Conservation (phyloP, 495 filamentous ascomycete genomes). For the Neurospora sp. region DNA sequence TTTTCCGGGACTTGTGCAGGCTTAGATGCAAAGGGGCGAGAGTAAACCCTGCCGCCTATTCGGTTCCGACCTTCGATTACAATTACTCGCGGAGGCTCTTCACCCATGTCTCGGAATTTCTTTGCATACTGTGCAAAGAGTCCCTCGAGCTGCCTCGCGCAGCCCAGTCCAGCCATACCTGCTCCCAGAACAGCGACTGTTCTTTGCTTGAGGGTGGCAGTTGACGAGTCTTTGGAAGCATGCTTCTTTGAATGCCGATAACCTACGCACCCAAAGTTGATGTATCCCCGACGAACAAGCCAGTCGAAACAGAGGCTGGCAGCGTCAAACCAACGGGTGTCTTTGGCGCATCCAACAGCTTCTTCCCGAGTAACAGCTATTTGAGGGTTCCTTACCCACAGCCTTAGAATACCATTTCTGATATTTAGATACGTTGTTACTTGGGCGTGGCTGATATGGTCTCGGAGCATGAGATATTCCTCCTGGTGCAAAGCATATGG, state of each 20-base stretch:
- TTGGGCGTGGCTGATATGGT: slow-evolving; percentile 76
- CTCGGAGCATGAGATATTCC: slow-evolving; percentile 69
- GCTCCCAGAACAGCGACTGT: slow-evolving; percentile 87
- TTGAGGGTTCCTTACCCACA: slow-evolving; percentile 87
- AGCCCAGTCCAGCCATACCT: slow-evolving; percentile 84
- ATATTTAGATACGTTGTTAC: slow-evolving; percentile 97
- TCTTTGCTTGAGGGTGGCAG: slow-evolving; percentile 36
- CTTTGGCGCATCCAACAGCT: slow-evolving; percentile 84
- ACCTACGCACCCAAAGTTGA: slow-evolving; percentile 92
- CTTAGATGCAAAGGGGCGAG: slow-evolving; percentile 56
- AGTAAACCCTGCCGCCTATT: slow-evolving; percentile 92
- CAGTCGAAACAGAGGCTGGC: slow-evolving; percentile 87
- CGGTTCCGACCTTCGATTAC: slow-evolving; percentile 80
- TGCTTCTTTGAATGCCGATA: slow-evolving; percentile 23
- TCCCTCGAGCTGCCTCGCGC: slow-evolving; percentile 82
- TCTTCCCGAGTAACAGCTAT: slow-evolving; percentile 80
- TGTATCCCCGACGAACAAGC: slow-evolving; percentile 83
- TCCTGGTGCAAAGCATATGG: slow-evolving; percentile 81
- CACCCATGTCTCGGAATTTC: slow-evolving; percentile 47
- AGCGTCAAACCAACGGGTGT: slow-evolving; percentile 81
- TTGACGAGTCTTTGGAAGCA: slow-evolving; percentile 14
- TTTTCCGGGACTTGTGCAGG: slow-evolving; percentile 15
- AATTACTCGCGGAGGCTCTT: slow-evolving; percentile 62
- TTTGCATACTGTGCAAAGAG: slow-evolving; percentile 69
- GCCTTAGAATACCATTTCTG: slow-evolving; percentile 82